These are phyloP conservation scores for Elaeis oleifera DNA, from an alignment of 202 grass and related monocot genomes.

Conservation along the genomic window DNA sequence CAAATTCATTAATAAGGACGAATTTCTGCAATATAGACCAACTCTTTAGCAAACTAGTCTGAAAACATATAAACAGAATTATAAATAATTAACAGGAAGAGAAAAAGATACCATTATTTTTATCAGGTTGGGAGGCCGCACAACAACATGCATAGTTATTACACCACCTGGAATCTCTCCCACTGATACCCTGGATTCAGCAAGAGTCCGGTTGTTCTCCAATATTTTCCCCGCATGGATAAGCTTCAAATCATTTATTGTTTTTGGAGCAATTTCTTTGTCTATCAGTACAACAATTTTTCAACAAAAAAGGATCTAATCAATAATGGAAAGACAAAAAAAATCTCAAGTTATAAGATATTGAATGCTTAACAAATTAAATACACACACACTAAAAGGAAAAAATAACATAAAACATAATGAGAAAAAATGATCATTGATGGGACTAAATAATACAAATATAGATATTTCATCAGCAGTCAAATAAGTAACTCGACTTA, in stretches of 20 bases:
- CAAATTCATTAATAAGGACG: no score
- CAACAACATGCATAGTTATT: slow-evolving; percentile 95
- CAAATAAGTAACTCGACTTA: no score
- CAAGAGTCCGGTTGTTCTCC: slow-evolving; percentile 77
- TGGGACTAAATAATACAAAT: no score
- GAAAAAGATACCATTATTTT: slow-evolving; percentile 60
- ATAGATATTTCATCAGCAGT: no score
- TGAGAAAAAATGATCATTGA: no score
- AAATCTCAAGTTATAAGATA: no score
- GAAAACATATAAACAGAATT: slow-evolving; percentile 18
- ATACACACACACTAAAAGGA: no score
- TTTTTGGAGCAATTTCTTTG: slow-evolving; percentile 75
- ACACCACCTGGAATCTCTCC: slow-evolving; percentile 74
- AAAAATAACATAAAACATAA: no score
- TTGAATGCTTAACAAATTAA: no score
- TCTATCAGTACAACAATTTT: slow-evolving; percentile 39
- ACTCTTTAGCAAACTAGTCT: slow-evolving; percentile 18
- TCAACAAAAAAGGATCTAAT: no score
- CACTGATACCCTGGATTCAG: slow-evolving; percentile 70
- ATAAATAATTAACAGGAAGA: slow-evolving; percentile 30
- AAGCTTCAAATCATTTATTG: slow-evolving; percentile 78
- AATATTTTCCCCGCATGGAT: slow-evolving; percentile 94
- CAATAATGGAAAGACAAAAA: no score
- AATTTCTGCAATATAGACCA: no score
- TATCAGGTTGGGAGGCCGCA: slow-evolving; percentile 68